Evolutionary conservation across 257 asterid genomes (phyloP), one percentile per base, ranked within the genome.

Genomic region (Datura wrightii): DNA sequence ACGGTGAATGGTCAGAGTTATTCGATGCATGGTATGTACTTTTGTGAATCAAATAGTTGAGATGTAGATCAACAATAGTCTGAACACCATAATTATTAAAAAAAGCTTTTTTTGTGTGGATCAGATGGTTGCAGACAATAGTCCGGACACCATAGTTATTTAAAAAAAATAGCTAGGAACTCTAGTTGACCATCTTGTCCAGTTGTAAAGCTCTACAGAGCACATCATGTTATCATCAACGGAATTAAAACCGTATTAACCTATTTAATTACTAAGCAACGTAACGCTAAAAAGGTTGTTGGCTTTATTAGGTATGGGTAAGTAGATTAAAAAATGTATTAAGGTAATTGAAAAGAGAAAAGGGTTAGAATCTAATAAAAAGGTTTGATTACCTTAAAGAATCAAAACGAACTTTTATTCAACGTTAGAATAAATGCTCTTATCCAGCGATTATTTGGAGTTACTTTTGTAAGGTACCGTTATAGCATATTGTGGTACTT

Each of bases 381-480:
- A 50, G 60, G 44, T 50, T 76, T 50, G 44, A 76, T 76, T 76
- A 76, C 82, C 82, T 76, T 76, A 76, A 50, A 76, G 82, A 76
- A 76, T 76, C 46, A 71, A 42, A 42, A 76, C 62, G 31, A 69
- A 39, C 11, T 52, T 50, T 50, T 76, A 24, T 76, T 76, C 82
- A 76, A 76, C 82, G 82, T 76, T 76, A 76, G 82, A 62, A 76
- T 76, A 24, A 76, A 76, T 76, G 10, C 82, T 76, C 31, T 24
- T 50, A 76, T 76, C 62, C 31, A 76, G 46, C 5, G 82, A 76
- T 50, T 50, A 76, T 31, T 50, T 8, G 46, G 24, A 76, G 82
- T 76, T 50, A 76, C 62, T 76, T 76, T 76, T 13, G 31, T 76
- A 76, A 50, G 82, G 82, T 76, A 76, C 82, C 82, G 82, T 76